Percentiles rank a stretch among this genome's conserved stretches.
Evolutionary conservation across 2,329 filamentous ascomycete species (phyloP).

Genomic region (Ceratocystis cubensis): DNA sequence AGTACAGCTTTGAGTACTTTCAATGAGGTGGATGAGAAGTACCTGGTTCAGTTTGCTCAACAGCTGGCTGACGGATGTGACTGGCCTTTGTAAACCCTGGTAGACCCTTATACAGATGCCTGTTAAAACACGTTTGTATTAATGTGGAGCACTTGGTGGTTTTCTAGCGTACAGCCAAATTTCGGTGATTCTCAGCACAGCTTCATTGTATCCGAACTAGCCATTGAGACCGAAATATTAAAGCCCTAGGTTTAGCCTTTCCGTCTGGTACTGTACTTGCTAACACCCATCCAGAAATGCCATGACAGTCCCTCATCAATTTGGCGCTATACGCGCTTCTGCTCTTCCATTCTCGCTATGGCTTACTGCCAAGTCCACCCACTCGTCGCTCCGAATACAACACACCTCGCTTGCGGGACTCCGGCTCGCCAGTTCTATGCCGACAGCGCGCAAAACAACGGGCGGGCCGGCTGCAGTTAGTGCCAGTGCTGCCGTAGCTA

Average conservation of each 20-base stretch:
- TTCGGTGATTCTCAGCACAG: background rate
- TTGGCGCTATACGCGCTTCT: conserved; percentile 1
- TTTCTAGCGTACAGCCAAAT: background rate
- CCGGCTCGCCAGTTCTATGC: conserved; percentile 8
- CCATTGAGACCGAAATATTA: too few relatives aligned
- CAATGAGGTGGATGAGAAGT: conserved; percentile 51
- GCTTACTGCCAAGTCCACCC: background rate
- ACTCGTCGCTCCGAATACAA: background rate
- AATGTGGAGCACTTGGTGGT: background rate
- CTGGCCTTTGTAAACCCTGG: conserved; percentile 34
- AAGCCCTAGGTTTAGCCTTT: background rate
- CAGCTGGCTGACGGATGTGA: conserved; percentile 50
- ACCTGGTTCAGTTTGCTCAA: conserved; percentile 53
- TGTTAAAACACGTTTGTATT: background rate
- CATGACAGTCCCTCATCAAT: background rate
- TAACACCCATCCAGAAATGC: background rate
- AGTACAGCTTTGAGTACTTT: conserved; percentile 57
- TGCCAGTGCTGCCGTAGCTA: background rate
- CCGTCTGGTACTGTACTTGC: background rate
- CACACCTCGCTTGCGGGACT: background rate
- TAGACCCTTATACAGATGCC: background rate
- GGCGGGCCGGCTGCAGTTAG: background rate
- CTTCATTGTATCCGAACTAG: background rate
- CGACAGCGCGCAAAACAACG: background rate
- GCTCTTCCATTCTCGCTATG: background rate